phyloP scores from a whole-genome alignment of 768 basidiomycete genomes.

The Terana coerulea region DNA sequence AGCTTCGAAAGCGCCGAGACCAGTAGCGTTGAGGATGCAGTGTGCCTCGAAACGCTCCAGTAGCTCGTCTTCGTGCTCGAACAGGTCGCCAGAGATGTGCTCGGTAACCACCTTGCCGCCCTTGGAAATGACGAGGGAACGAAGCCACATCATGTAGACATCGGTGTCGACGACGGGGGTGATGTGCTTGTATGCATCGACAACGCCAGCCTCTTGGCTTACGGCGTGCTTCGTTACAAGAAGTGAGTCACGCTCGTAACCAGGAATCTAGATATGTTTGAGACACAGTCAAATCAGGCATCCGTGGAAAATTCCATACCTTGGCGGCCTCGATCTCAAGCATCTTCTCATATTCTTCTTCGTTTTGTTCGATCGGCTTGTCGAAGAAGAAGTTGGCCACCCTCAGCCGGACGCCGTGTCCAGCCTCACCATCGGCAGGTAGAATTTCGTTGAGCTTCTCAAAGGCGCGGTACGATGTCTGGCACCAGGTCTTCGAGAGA shows the following conservation, averaged over 20 bases:
- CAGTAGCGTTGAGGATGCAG: constrained; percentile 35
- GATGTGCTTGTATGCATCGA: constrained; percentile 34
- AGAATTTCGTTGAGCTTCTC: constrained; percentile 19
- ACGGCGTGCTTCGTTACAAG: constrained; percentile 27
- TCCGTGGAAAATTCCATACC: background rate
- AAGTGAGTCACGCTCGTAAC: constrained; percentile 17
- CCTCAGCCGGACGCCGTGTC: constrained; percentile 31
- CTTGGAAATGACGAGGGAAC: constrained; percentile 22
- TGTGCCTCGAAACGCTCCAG: constrained; percentile 25
- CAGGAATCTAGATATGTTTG: constrained; percentile 24
- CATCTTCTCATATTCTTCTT: constrained; percentile 31
- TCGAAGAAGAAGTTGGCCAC: constrained; percentile 34
- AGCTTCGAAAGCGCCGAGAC: constrained; percentile 29
- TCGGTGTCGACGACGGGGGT: constrained; percentile 36
- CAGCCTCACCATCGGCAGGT: constrained; percentile 16
- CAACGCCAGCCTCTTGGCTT: constrained; percentile 26
- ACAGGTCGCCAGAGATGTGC: constrained; percentile 29
- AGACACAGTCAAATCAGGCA: background rate
- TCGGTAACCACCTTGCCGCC: constrained; percentile 28
- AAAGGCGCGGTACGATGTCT: constrained; percentile 33
- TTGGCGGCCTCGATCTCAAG: constrained; percentile 14
- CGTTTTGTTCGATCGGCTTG: constrained; percentile 21
- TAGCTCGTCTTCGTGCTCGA: constrained; percentile 23
- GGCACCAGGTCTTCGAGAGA: constrained; percentile 34
- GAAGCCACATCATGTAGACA: constrained; percentile 32